Evolutionary conservation across 2,329 filamentous ascomycete genomes (phyloP), one percentile per base, ranked within the genome.

Genomic region (Monosporascus sp.): DNA sequence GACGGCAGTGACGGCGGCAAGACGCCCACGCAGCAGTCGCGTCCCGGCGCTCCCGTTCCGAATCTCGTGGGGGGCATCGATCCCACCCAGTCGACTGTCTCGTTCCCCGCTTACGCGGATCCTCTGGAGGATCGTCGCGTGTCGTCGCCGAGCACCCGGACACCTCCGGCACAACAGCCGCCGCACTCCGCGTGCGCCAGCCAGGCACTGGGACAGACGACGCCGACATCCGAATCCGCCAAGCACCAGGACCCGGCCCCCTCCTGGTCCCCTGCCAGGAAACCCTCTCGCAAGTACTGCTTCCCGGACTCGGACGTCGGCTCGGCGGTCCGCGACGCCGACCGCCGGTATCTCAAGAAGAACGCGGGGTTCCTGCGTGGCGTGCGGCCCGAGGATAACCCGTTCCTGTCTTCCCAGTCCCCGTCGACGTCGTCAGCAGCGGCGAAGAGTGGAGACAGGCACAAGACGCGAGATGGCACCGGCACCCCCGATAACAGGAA

Each of bases 221-320:
- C 44, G 37, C 22, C 35, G 2, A 26, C 50, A 24, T 17, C 50
- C n/a, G 24, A 41, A 47, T 35, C 43, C n/a, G 18, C 31, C 50
- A 44, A 43, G 28, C 20, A 35, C 18, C 28, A 31, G 8, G 5
- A n/a, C 17, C 28, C 40, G 26, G 18, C 14, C 8, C 54, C 58
- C 1, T 55, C 57, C 35, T 44, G 26, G 37, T 17, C 45, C 28
- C 17, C 44, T n/a, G 35, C 48, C 56, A 6, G 47, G 7, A 57
- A 55, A 11, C 43, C 52, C 8, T 48, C 44, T 3, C 51, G 52
- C 20, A 57, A 54, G 8, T 59, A 55, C 24, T 44, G 59, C 11
- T 56, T 58, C 26, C 22, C 50, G 7, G 54, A 58, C 22, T 61
- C 62, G 6, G 62, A 61, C 9, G 51, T 38, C 7, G 55, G 53